Evolutionary conservation across 1,139 yeast genomes (phyloP).

Genomic region (Yamadazyma trypodendri): DNA sequence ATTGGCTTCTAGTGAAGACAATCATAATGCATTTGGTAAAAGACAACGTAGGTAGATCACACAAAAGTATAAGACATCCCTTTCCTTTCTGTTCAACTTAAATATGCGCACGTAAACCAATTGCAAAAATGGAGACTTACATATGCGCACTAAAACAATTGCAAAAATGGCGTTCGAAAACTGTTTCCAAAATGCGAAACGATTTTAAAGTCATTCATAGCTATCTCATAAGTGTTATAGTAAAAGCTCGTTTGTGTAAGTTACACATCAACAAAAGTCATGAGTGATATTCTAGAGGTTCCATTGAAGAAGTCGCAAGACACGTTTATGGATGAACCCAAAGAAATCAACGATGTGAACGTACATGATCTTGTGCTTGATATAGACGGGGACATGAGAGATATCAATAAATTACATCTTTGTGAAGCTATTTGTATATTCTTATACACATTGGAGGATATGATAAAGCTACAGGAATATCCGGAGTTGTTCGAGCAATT

Average conservation of each 20-base stretch:
- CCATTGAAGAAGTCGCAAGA: constrained; percentile 41
- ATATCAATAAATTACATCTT: constrained; percentile 35
- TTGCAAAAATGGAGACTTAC: no score
- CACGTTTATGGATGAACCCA: constrained; percentile 47
- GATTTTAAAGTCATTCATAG: background rate
- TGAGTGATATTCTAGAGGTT: constrained; percentile 25
- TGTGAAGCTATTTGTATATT: constrained; percentile 39
- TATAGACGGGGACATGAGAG: constrained; percentile 27
- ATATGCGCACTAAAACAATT: no score
- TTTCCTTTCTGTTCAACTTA: no score
- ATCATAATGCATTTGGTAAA: constrained; percentile 35
- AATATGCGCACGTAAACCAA: no score
- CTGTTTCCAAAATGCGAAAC: no score
- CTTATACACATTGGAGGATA: constrained; percentile 29
- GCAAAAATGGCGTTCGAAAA: background rate
- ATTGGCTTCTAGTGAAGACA: constrained; percentile 36
- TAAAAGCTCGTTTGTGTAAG: background rate
- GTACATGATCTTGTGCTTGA: constrained; percentile 39
- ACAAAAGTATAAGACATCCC: no score
- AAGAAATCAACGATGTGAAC: constrained; percentile 32
- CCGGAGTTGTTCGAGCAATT: constrained; percentile 26
- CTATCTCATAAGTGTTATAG: background rate
- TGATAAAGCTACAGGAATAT: constrained; percentile 30
- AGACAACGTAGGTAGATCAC: constrained; percentile 19
- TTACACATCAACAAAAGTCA: background rate